Conservation (phyloP, 1,139 yeast species). For the Groenewaldozyma auringiensis region DNA sequence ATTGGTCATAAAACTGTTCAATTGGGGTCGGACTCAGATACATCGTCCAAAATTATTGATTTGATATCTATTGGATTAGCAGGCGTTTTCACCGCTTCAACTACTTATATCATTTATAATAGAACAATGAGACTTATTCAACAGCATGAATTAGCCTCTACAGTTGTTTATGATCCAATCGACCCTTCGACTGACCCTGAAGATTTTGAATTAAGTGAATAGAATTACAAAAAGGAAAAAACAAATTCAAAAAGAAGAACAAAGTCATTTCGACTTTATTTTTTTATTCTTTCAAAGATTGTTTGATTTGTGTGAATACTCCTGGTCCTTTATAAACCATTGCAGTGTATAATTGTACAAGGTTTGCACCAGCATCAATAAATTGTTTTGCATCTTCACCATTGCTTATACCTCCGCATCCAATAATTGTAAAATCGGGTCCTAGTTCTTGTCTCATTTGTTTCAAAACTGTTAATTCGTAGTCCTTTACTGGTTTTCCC, state of each 20-base stretch:
- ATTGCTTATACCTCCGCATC: conserved; percentile 86
- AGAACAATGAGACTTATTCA: conserved; percentile 39
- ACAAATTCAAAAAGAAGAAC: no score
- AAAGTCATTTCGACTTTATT: no score
- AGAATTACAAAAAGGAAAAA: no score
- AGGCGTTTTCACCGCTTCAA: conserved; percentile 45
- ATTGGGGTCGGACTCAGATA: conserved; percentile 50
- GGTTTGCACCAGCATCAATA: conserved; percentile 89
- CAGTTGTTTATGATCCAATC: not conserved
- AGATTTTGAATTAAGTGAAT: conserved; percentile 2
- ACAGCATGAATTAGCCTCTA: conserved; percentile 15
- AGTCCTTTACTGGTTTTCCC: conserved; percentile 85
- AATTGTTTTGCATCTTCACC: conserved; percentile 88
- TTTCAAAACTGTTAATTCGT: conserved; percentile 61
- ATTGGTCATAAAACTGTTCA: conserved; percentile 71
- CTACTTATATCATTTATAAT: conserved; percentile 65
- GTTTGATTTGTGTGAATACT: conserved; percentile 66
- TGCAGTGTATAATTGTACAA: conserved; percentile 78
- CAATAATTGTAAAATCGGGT: conserved; percentile 68
- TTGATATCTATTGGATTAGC: conserved; percentile 56
- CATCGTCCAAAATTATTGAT: conserved; percentile 52
- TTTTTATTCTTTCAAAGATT: no score
- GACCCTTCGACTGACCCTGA: not conserved
- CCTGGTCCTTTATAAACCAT: conserved; percentile 95
- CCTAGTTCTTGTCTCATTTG: conserved; percentile 69